Conservation (phyloP, 2,329 filamentous ascomycete genomes). For the Sphaerulina populicola region DNA sequence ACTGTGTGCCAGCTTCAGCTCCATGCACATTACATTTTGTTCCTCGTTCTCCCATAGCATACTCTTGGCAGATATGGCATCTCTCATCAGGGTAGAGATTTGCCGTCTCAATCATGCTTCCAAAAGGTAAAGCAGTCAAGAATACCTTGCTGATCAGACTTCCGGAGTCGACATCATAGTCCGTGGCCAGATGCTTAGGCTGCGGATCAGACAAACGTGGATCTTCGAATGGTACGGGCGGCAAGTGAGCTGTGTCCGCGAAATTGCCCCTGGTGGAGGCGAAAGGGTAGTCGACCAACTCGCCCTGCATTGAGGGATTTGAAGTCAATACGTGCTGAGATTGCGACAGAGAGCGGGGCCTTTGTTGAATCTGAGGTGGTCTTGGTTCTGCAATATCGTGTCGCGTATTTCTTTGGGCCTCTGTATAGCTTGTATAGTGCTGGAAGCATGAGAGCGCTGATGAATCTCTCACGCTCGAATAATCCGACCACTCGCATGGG, state of each 20-base stretch:
- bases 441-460: too few relatives aligned
- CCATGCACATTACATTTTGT: neutral
- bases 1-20: constrained; percentile 3
- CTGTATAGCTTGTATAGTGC: too few relatives aligned
- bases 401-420: too few relatives aligned
- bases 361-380: too few relatives aligned
- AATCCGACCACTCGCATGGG: too few relatives aligned
- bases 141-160: constrained; percentile 7
- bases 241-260: constrained; percentile 6
- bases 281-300: neutral
- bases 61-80: neutral
- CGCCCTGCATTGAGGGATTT: neutral
- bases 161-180: neutral
- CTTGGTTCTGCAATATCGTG: too few relatives aligned
- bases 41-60: neutral
- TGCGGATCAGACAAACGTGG: neutral
- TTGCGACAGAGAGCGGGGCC: too few relatives aligned
- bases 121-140: constrained; percentile 12
- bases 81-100: constrained; percentile 5
- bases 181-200: constrained; percentile 3
- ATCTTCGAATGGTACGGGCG: neutral
- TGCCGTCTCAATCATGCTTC: constrained; percentile 9
- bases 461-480: too few relatives aligned
- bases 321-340: too few relatives aligned
- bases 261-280: neutral